Evolutionary conservation across 140 eudicot species (phyloP).

Genomic region (Ambrosia hybrid): DNA sequence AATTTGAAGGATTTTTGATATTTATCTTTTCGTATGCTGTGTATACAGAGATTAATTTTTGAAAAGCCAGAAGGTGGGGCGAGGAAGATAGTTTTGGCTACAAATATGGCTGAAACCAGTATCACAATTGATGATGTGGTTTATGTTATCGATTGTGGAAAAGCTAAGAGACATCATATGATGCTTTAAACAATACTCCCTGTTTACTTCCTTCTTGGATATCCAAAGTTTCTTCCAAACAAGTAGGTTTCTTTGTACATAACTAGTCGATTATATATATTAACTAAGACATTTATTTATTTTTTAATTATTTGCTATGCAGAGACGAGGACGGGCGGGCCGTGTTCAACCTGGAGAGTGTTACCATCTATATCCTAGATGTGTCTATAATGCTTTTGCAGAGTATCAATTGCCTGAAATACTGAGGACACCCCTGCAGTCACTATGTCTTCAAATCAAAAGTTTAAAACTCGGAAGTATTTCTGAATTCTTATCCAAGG

Average conservation of each 20-base stretch:
- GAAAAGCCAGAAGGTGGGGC: slow-evolving; percentile 73
- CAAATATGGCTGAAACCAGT: slow-evolving; percentile 99
- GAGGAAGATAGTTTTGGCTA: slow-evolving; percentile 89
- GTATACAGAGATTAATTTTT: slow-evolving; percentile 72
- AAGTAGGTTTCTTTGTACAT: slow-evolving; percentile 47
- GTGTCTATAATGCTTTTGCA: slow-evolving; percentile 81
- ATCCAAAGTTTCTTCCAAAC: slow-evolving; percentile 91
- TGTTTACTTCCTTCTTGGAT: slow-evolving; percentile 97
- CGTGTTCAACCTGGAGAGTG: slow-evolving; percentile 99
- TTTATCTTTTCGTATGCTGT: slow-evolving; percentile 17
- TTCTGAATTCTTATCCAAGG: slow-evolving; percentile 82
- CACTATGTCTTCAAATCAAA: slow-evolving; percentile 94
- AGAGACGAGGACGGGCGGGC: slow-evolving; percentile 99
- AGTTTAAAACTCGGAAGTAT: slow-evolving; percentile 94
- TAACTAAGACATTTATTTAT: background rate
- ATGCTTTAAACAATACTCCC: slow-evolving; percentile 92
- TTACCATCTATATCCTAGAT: slow-evolving; percentile 92
- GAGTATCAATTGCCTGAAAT: slow-evolving; percentile 96
- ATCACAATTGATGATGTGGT: slow-evolving; percentile 96
- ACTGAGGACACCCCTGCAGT: slow-evolving; percentile 94
- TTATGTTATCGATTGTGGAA: slow-evolving; percentile 94
- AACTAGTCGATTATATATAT: background rate
- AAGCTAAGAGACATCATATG: slow-evolving; percentile 97
- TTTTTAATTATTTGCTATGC: slow-evolving; percentile 7
- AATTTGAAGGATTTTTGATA: slow-evolving; percentile 14